These are phyloP conservation scores for Apiotrichum sp. DNA, from an alignment of 1,284 basidiomycete species.

Conservation along the genomic window DNA sequence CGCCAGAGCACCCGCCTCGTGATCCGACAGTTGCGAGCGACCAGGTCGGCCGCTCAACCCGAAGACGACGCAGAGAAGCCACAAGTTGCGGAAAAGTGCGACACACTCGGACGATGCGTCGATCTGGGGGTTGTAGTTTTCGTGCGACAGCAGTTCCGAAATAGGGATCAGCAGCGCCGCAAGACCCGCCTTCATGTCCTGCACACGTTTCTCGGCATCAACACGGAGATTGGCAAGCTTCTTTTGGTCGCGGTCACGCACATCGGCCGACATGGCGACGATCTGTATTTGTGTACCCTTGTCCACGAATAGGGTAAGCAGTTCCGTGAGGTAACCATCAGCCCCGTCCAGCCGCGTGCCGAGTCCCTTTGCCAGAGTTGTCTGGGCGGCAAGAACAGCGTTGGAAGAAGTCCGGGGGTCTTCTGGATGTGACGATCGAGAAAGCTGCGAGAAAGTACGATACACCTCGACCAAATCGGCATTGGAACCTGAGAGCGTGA, in stretches of 20 bases:
- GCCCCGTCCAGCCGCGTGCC: conserved; percentile 64
- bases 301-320: conserved; percentile 79
- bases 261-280: conserved; percentile 48
- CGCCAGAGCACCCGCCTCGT: conserved; percentile 65
- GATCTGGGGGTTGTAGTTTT: conserved; percentile 62
- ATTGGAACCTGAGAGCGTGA: conserved; percentile 72
- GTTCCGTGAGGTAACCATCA: conserved; percentile 72
- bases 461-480: conserved; percentile 79
- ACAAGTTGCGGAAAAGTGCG: conserved; percentile 82
- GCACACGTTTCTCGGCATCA: conserved; percentile 29
- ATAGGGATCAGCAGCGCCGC: conserved; percentile 83
- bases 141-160: conserved; percentile 75
- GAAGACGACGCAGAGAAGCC: conserved; percentile 73
- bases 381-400: conserved; percentile 83
- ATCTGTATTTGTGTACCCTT: conserved; percentile 89
- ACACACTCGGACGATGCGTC: conserved; percentile 61
- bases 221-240: conserved; percentile 22
- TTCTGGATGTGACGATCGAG: conserved; percentile 73
- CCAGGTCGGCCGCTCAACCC: conserved; percentile 65
- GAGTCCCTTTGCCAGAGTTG: conserved; percentile 72
- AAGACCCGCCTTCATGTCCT: conserved; percentile 72
- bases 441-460: conserved; percentile 76
- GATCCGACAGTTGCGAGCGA: conserved; percentile 32
- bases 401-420: conserved; percentile 79
- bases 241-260: not conserved